Percentiles rank a stretch among this genome's conserved stretches.
Evolutionary conservation across 257 asterid species (phyloP).

Genomic region (Plantago elongata): DNA sequence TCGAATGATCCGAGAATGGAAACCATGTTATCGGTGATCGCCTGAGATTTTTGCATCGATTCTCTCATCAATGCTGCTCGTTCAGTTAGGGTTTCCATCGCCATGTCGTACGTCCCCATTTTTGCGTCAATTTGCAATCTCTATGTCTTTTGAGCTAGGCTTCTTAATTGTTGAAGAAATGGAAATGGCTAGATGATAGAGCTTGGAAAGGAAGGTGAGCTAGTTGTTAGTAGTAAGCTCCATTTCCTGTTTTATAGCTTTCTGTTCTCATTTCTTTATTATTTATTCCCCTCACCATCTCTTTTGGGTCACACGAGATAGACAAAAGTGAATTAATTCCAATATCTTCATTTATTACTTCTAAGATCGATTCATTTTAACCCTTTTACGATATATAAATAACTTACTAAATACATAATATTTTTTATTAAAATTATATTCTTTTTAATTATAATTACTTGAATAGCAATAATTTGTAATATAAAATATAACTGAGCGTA

Average conservation of each 20-base stretch:
- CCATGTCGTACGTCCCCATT: constrained; percentile 44
- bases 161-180: background rate
- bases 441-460: too few species aligned
- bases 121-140: background rate
- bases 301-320: background rate
- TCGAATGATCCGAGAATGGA: constrained; percentile 91
- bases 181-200: background rate
- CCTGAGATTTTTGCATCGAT: constrained; percentile 76
- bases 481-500: too few species aligned
- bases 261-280: background rate
- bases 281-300: background rate
- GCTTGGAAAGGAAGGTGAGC: background rate
- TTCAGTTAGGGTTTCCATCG: constrained; percentile 64
- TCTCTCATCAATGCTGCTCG: constrained; percentile 73
- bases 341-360: too few species aligned
- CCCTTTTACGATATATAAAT: too few species aligned
- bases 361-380: too few species aligned
- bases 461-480: too few species aligned
- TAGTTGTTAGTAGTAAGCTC: too few species aligned
- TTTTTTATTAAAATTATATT: too few species aligned
- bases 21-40: constrained; percentile 76
- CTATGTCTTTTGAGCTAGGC: background rate
- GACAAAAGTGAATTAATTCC: background rate
- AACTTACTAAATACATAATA: too few species aligned
- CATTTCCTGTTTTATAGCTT: background rate